These are phyloP conservation scores for Parvularia atlantis DNA, from an alignment of 78 protist species.

Conservation along the genomic window DNA sequence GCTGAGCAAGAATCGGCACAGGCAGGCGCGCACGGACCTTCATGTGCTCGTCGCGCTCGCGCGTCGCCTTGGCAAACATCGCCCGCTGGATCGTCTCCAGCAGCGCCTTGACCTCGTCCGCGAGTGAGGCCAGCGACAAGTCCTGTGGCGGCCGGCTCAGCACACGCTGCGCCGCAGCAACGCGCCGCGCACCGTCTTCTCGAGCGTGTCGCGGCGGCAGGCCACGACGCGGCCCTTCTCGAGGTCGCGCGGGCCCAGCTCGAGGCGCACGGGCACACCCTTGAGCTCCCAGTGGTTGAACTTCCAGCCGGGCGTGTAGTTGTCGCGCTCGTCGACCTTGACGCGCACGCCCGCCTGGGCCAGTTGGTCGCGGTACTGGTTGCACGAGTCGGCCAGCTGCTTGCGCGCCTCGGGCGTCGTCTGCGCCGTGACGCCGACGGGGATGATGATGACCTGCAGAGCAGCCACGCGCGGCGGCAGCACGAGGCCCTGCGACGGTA, in stretches of 20 bases:
- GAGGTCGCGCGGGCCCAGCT: slow-evolving; percentile 89
- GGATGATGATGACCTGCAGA: slow-evolving; percentile 84
- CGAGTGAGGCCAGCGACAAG: slow-evolving; percentile 1
- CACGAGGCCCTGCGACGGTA: too few species aligned
- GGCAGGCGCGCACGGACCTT: too few species aligned
- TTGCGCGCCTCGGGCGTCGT: slow-evolving; percentile 37
- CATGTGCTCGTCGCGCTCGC: slow-evolving; percentile 40
- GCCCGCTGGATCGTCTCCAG: slow-evolving; percentile 60
- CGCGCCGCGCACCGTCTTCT: slow-evolving; percentile 19
- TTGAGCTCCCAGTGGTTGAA: slow-evolving; percentile 89
- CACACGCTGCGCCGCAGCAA: neutral
- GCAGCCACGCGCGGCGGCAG: slow-evolving; percentile 95
- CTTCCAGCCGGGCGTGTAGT: slow-evolving; percentile 82
- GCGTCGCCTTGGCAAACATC: slow-evolving; percentile 51
- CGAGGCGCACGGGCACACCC: slow-evolving; percentile 90
- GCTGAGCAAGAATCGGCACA: too few species aligned
- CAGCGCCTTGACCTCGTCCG: neutral
- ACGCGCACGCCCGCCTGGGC: slow-evolving; percentile 72
- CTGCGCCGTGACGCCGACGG: slow-evolving; percentile 36
- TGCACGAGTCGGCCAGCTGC: neutral
- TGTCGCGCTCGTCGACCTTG: slow-evolving; percentile 53
- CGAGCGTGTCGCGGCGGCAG: slow-evolving; percentile 63
- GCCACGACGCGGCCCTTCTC: slow-evolving; percentile 30
- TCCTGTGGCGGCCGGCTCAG: neutral
- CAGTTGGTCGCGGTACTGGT: neutral